These are phyloP conservation scores for Dictyostelium citrinum DNA, from an alignment of 78 protist species.

Conservation along the genomic window DNA sequence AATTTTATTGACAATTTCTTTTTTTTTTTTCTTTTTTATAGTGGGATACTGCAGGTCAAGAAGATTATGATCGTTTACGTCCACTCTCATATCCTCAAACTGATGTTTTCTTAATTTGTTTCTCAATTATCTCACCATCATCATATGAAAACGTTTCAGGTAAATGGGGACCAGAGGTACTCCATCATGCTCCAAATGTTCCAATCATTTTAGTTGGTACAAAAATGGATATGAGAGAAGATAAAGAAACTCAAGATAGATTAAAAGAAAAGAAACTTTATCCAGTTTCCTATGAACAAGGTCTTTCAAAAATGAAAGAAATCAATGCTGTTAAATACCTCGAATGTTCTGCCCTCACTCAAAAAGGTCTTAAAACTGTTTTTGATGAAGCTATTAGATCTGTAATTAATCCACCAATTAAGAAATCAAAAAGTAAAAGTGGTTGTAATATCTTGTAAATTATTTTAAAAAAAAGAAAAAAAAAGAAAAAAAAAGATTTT, in stretches of 20 bases:
- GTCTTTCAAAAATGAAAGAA: constrained; percentile 27
- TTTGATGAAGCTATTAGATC: neutral
- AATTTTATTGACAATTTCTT: too few species aligned
- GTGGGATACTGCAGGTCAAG: constrained; percentile 7
- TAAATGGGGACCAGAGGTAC: constrained; percentile 90
- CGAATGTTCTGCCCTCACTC: neutral
- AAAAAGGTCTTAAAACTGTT: constrained; percentile 12
- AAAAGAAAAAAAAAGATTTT: too few species aligned
- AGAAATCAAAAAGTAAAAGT: neutral
- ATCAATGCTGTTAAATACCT: neutral
- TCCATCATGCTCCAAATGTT: constrained; percentile 84
- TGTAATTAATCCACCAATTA: neutral
- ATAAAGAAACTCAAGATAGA: constrained; percentile 62
- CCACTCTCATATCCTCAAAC: neutral
- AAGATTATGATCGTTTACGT: neutral
- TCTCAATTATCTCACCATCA: neutral
- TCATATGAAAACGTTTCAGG: neutral
- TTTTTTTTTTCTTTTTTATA: too few species aligned
- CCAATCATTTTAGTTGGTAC: constrained; percentile 84
- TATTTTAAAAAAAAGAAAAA: neutral
- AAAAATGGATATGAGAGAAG: constrained; percentile 89
- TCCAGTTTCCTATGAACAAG: constrained; percentile 72
- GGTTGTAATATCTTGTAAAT: neutral
- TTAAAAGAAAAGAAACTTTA: constrained; percentile 60
- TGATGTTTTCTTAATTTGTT: neutral